A percentile compares a stretch with the other conserved stretches of the same genome.
phyloP scores from a whole-genome alignment of 441 rosid genomes.

The Dalechampia spathulata region DNA sequence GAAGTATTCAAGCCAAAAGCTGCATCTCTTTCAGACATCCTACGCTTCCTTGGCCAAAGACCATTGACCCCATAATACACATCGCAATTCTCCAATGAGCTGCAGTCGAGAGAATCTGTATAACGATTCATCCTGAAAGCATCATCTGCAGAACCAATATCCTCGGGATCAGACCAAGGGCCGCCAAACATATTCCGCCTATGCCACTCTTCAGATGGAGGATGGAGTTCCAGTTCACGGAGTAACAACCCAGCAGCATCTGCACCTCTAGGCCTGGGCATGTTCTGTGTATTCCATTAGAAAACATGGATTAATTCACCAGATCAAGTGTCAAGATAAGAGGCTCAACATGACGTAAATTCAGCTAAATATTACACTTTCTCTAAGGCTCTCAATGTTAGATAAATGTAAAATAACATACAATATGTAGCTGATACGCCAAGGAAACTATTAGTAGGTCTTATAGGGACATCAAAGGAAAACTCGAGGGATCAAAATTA shows the following conservation, averaged over 20 bases:
- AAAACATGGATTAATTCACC: neutral
- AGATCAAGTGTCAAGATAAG: neutral
- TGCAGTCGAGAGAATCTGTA: slow-evolving; percentile 32
- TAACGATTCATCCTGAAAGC: slow-evolving; percentile 34
- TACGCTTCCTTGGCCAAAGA: slow-evolving; percentile 96
- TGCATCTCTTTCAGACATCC: slow-evolving; percentile 98
- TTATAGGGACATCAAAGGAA: neutral
- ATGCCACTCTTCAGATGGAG: slow-evolving; percentile 99
- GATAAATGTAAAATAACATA: too few species aligned
- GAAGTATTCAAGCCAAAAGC: slow-evolving; percentile 96
- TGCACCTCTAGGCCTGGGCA: slow-evolving; percentile 99
- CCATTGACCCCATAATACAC: slow-evolving; percentile 59
- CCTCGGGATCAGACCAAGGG: slow-evolving; percentile 89
- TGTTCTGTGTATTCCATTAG: slow-evolving; percentile 44
- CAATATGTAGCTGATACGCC: too few species aligned
- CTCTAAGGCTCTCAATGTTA: neutral
- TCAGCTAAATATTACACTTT: neutral
- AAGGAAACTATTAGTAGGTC: too few species aligned
- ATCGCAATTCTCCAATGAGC: slow-evolving; percentile 39
- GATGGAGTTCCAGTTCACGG: slow-evolving; percentile 94
- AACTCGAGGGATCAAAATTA: neutral
- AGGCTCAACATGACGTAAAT: neutral
- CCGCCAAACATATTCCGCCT: slow-evolving; percentile 97
- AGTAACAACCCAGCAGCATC: slow-evolving; percentile 99
- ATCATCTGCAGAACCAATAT: slow-evolving; percentile 46